Conservation (phyloP, 2,329 filamentous ascomycete species). For the Seiridium unicorne region DNA sequence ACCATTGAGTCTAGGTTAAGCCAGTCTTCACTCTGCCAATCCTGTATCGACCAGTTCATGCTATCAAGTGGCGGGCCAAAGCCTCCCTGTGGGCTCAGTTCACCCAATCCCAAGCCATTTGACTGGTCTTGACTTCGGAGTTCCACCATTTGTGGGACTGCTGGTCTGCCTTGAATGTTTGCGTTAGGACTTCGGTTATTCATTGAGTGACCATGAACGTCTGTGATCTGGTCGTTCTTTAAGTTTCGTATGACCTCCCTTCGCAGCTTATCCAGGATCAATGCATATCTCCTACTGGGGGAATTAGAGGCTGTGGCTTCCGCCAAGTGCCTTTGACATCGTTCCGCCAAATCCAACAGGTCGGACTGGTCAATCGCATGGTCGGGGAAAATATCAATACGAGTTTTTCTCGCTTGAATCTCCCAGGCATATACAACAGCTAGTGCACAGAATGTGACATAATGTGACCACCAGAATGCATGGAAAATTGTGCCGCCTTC, state of each 20-base stretch:
- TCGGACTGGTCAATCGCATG: slow-evolving; percentile 9
- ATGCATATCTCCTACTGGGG: slow-evolving; percentile 45
- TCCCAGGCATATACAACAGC: slow-evolving; percentile 47
- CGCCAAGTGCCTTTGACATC: slow-evolving; percentile 43
- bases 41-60: slow-evolving; percentile 1
- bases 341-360: slow-evolving; percentile 40
- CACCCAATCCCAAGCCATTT: not conserved
- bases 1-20: not conserved
- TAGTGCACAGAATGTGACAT: slow-evolving; percentile 40
- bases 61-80: not conserved
- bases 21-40: slow-evolving; percentile 6
- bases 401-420: slow-evolving; percentile 32
- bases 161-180: not conserved
- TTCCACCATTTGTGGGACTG: not conserved
- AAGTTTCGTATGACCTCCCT: slow-evolving; percentile 14
- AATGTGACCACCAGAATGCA: slow-evolving; percentile 30
- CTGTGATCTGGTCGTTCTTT: not conserved
- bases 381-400: not conserved
- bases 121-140: too few species aligned
- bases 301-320: slow-evolving; percentile 35
- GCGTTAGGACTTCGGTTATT: not conserved
- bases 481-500: slow-evolving; percentile 38
- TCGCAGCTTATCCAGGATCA: slow-evolving; percentile 51
- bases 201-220: not conserved
- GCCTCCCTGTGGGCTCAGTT: not conserved